Evolutionary conservation across 1,284 basidiomycete species (phyloP), one percentile per base, ranked within the genome.

Genomic region (Inonotus obliquus): DNA sequence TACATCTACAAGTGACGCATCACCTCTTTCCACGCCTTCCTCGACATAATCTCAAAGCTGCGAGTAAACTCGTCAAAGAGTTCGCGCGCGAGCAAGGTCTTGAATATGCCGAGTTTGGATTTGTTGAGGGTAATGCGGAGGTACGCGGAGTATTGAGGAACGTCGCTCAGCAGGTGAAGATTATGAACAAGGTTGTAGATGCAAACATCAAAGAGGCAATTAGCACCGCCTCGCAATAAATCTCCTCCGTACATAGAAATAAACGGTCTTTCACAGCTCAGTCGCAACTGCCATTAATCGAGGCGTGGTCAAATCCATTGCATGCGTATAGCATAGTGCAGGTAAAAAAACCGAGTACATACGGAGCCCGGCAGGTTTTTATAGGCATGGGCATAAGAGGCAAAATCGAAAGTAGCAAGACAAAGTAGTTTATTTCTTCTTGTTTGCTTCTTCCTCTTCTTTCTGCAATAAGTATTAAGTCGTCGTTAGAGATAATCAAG

Each of bases 11-110:
- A 75, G 94, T 98, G 44, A 94, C 96, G 4, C 96, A 99, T 71
- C 97, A 98, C 74, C 82, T 98, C 63, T 98, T 98, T 78, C 97
- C 96, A 7, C 88, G 97, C 23, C 79, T 98, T 1, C 97, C 97
- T 1, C 81, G 97, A 29, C 96, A 99, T 79, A 96, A 98, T 71
- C 81, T 99, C 56, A 85, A 87, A 41, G 81, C 84, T 61, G 93
- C 94, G 0, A 91, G 89, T 67, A 66, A 84, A 55, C 77, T 96
- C 59, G 94, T 96, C 58, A 92, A 94, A 71, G 84, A 91, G 64
- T 98, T 91, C 68, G 91, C 93, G 21, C 78, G 82, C 67, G 91
- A 96, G 71, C 87, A 94, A 65, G 91, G 88, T 0, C 76, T 96
- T 2, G 81, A 85, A 54, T 98, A 96, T 70, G 89, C 91, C 49